Percentiles rank a stretch among this genome's conserved stretches.
Conservation (phyloP, 1,284 basidiomycete genomes). For the Malassezia sp. region DNA sequence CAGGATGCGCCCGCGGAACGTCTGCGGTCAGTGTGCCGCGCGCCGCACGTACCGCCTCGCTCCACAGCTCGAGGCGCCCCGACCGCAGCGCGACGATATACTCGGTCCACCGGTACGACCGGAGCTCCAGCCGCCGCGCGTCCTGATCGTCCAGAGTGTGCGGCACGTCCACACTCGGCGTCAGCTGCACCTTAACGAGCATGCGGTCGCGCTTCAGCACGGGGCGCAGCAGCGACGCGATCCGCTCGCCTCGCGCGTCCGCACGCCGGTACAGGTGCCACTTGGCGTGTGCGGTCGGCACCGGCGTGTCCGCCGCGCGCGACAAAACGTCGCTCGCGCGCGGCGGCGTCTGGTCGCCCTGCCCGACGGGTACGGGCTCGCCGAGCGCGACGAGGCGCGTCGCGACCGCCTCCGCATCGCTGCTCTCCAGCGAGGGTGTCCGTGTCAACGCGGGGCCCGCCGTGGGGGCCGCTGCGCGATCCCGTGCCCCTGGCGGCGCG, state of each 20-base stretch:
- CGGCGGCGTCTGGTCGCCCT: slow-evolving; percentile 24
- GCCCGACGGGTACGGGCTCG: slow-evolving; percentile 7
- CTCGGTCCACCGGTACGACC: slow-evolving; percentile 62
- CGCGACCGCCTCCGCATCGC: background rate
- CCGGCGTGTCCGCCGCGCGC: slow-evolving; percentile 13
- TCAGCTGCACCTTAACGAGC: slow-evolving; percentile 63
- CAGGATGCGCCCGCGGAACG: slow-evolving; percentile 21
- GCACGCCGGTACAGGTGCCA: background rate
- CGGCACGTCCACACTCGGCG: slow-evolving; percentile 53
- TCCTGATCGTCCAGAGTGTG: slow-evolving; percentile 58
- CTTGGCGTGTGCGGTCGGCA: background rate
- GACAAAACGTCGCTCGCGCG: slow-evolving; percentile 33
- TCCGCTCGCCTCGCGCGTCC: background rate
- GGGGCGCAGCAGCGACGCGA: background rate
- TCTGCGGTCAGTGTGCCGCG: too few species aligned
- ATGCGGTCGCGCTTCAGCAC: slow-evolving; percentile 60
- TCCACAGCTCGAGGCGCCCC: slow-evolving; percentile 63
- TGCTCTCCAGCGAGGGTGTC: background rate
- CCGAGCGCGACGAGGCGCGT: background rate
- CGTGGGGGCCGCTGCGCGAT: too few species aligned
- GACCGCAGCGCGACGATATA: slow-evolving; percentile 68
- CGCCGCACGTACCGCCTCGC: too few species aligned
- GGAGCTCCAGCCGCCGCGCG: slow-evolving; percentile 52
- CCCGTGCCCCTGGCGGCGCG: too few species aligned
- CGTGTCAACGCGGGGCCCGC: too few species aligned